phyloP scores from a whole-genome alignment of 192 early-diverging fungal species.

The Coemansia sp. region DNA sequence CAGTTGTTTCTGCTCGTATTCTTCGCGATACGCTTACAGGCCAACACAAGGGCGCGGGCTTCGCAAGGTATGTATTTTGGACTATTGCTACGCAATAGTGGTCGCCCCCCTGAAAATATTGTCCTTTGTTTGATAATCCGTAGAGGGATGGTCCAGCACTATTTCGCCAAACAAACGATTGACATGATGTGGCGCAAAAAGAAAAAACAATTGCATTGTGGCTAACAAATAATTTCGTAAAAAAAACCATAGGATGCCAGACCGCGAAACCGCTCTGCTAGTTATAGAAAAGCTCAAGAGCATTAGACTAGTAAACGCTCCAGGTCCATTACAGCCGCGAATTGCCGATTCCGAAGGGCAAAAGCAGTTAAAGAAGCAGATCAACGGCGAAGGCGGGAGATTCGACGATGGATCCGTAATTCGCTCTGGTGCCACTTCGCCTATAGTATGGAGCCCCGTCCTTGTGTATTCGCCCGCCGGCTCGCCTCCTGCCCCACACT shows the following conservation, averaged over 20 bases:
- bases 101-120: neutral
- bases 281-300: conserved; percentile 71
- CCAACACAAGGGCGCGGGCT: conserved; percentile 74
- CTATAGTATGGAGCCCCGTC: conserved; percentile 46
- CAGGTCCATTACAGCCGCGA: conserved; percentile 68
- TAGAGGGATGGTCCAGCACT: neutral
- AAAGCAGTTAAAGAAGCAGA: conserved; percentile 72
- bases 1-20: conserved; percentile 71
- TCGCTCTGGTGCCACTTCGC: conserved; percentile 28
- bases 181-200: neutral
- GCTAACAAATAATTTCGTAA: neutral
- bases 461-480: conserved; percentile 37
- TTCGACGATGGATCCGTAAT: conserved; percentile 17
- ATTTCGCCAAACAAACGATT: neutral
- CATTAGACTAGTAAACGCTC: conserved; percentile 57
- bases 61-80: conserved; percentile 50
- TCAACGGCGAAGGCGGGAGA: conserved; percentile 30
- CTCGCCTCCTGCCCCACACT: conserved; percentile 15
- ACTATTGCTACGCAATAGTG: conserved; percentile 1
- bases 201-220: neutral
- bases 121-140: neutral
- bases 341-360: conserved; percentile 79
- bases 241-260: conserved; percentile 56
- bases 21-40: conserved; percentile 66
- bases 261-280: conserved; percentile 62